Evolutionary conservation across 2,329 filamentous ascomycete species (phyloP), one percentile per base, ranked within the genome.

Genomic region (Diaporthe capsici): DNA sequence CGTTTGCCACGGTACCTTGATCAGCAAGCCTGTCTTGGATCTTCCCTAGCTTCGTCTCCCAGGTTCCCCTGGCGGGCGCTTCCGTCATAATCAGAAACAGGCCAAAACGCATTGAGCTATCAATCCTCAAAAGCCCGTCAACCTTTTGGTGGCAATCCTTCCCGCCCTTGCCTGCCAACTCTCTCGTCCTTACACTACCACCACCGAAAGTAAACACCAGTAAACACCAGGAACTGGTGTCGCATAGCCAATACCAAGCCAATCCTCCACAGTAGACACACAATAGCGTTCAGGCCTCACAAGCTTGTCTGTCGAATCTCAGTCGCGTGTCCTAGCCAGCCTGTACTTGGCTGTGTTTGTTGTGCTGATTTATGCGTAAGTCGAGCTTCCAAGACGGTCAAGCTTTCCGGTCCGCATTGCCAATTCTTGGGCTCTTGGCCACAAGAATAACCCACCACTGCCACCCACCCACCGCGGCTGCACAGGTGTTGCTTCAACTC

Each of bases 331-430:
- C 51, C 51, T 28, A 28, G n/a, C 49, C 10, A 60, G 75, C 58
- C 47, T 37, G 49, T 68, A n/a, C 28, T 68, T 71, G 68, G 75
- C 68, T 72, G 60, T 68, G 47, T 49, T 39, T 55, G 68, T 60
- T 68, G 57, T 60, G 57, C 72, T 67, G 61, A 51, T 76, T 75
- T 44, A 77, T 77, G 76, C 76, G 76, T 77, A 73, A 73, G 76
- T 77, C 37, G 61, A 71, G 49, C 63, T 53, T 74, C 51, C 72
- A 31, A 68, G 63, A 47, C 49, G 25, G 22, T 72, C 37, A 71
- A 74, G 75, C 71, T 60, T 72, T 63, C 65, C 34, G 47, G 61
- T 51, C 61, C 25, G 58, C 72, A 42, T 68, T 28, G 63, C 72
- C 72, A 58, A 74, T 47, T n/a, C 72, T 71, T 74, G 72, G 61